Evolutionary conservation across 1,139 yeast genomes (phyloP).

Genomic region (Hemisphaericaspora subhashii): DNA sequence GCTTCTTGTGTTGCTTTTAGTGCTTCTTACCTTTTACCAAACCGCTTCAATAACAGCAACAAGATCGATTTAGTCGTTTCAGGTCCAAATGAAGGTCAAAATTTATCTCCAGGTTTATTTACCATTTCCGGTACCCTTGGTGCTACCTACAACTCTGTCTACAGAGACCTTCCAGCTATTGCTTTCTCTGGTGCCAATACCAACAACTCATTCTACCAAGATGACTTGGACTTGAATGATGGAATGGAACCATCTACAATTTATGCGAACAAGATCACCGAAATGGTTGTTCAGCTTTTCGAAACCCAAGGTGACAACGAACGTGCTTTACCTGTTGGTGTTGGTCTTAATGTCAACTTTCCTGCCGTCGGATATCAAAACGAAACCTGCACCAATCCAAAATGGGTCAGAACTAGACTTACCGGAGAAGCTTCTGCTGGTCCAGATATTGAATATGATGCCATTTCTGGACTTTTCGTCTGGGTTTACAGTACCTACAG

Average conservation of each 20-base stretch:
- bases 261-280: conserved; percentile 31
- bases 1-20: conserved; percentile 46
- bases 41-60: conserved; percentile 33
- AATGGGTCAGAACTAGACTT: conserved; percentile 36
- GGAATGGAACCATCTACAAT: conserved; percentile 36
- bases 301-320: conserved; percentile 29
- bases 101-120: conserved; percentile 37
- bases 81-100: conserved; percentile 51
- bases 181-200: conserved; percentile 47
- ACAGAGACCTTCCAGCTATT: conserved; percentile 43
- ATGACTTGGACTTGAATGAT: conserved; percentile 32
- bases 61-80: conserved; percentile 41
- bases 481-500: conserved; percentile 16
- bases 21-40: conserved; percentile 40
- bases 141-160: conserved; percentile 44
- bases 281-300: conserved; percentile 35
- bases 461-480: conserved; percentile 25
- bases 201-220: conserved; percentile 45
- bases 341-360: conserved; percentile 43
- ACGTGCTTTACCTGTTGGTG: conserved; percentile 39
- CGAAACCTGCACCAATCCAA: conserved; percentile 34
- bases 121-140: conserved; percentile 49
- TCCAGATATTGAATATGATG: conserved; percentile 31
- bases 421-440: conserved; percentile 33
- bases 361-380: conserved; percentile 40